phyloP scores from a whole-genome alignment of 225 moss, liverwort and hornwort genomes.

The Asterella californica region DNA sequence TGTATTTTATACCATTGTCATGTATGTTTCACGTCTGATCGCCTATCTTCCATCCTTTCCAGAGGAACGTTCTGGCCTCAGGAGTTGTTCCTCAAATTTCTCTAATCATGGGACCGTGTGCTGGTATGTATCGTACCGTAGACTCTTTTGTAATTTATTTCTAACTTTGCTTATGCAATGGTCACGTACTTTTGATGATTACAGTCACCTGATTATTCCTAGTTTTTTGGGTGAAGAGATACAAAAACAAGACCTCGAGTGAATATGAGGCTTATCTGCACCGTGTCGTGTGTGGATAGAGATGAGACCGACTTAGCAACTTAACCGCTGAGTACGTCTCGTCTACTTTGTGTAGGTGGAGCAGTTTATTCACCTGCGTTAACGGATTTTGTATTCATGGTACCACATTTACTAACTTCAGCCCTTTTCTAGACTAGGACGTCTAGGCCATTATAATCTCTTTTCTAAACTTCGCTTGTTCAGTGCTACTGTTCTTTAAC shows the following conservation, averaged over 20 bases:
- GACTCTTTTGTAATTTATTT: not conserved
- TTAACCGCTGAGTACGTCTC: not conserved
- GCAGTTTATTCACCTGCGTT: constrained; percentile 42
- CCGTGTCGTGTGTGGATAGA: not conserved
- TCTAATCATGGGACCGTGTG: constrained; percentile 43
- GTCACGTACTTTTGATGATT: no score
- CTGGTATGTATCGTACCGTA: constrained; percentile 14
- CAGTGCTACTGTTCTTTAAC: no score
- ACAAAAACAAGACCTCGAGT: not conserved
- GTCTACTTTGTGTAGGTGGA: constrained; percentile 27
- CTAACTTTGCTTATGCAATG: no score
- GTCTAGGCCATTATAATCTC: no score
- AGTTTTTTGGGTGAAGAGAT: not conserved
- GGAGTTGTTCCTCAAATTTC: constrained; percentile 45
- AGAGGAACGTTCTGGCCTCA: constrained; percentile 42
- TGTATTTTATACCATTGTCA: not conserved
- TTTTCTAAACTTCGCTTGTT: no score
- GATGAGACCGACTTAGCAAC: not conserved
- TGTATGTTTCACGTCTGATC: not conserved
- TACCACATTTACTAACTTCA: not conserved
- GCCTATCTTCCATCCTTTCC: not conserved
- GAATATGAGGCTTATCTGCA: not conserved
- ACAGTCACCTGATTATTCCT: no score
- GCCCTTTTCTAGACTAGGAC: no score
- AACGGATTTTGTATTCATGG: constrained; percentile 43